Percentiles rank a stretch among this genome's conserved stretches.
phyloP scores from a whole-genome alignment of 257 asterid species.

The Solanum arcanum region DNA sequence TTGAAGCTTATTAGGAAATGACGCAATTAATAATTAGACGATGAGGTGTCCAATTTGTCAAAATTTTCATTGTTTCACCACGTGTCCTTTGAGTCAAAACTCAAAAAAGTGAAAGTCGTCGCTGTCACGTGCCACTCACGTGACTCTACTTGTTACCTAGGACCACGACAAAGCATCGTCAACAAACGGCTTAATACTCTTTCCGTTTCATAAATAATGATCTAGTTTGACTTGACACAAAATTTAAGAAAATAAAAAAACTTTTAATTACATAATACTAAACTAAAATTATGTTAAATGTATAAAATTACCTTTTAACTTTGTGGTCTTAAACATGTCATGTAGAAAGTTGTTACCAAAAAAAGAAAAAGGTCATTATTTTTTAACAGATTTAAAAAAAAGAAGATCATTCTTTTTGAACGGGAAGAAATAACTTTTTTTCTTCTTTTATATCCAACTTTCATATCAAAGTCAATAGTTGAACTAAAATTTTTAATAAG shows the following conservation, averaged over 20 bases:
- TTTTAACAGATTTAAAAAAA: too few species aligned
- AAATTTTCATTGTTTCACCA: not conserved
- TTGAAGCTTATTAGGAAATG: not conserved
- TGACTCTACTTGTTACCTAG: not conserved
- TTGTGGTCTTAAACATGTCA: too few species aligned
- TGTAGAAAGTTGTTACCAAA: too few species aligned
- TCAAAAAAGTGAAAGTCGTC: not conserved
- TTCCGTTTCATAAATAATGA: fast-evolving
- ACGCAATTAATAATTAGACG: not conserved
- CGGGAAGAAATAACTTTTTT: fast-evolving
- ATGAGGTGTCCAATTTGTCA: not conserved
- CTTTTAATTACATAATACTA: fast-evolving
- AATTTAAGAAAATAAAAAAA: too few species aligned
- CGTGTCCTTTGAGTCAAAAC: not conserved
- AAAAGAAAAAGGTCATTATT: too few species aligned
- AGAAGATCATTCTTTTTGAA: too few species aligned
- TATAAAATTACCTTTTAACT: too few species aligned
- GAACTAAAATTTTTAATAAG: too few species aligned
- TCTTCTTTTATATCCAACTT: too few species aligned
- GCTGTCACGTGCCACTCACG: constrained; percentile 3
- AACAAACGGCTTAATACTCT: not conserved
- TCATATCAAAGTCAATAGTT: too few species aligned
- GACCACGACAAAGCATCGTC: constrained; percentile 18
- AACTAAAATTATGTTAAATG: too few species aligned
- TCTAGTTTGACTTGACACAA: too few species aligned